Percentiles rank a stretch among this genome's conserved stretches.
These are phyloP conservation scores for Cruciata laevipes DNA, from an alignment of 257 asterid species.

Conservation along the genomic window DNA sequence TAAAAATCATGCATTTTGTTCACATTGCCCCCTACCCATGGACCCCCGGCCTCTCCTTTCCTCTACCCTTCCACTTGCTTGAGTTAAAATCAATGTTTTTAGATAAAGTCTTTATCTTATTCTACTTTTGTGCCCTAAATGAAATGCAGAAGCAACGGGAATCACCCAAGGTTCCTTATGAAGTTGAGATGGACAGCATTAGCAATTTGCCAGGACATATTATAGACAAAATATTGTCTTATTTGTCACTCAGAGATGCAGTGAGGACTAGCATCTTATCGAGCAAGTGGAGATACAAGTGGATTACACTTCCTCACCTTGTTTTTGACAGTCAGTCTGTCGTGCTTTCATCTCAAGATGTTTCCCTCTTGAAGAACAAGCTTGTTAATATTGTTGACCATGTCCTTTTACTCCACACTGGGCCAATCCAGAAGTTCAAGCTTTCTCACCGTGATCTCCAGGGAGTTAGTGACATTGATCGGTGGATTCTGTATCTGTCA, in stretches of 20 bases:
- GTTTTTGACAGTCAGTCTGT: constrained; percentile 84
- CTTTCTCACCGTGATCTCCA: constrained; percentile 94
- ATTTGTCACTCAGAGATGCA: constrained; percentile 74
- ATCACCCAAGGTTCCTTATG: constrained; percentile 46
- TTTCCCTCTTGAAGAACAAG: constrained; percentile 51
- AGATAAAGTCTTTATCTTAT: not conserved
- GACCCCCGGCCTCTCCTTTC: not conserved
- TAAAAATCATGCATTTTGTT: not conserved
- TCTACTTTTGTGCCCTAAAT: constrained; percentile 6
- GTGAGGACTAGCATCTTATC: constrained; percentile 78
- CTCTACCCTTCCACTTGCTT: not conserved
- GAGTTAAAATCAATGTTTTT: not conserved
- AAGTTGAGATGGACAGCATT: constrained; percentile 52
- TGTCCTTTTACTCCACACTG: constrained; percentile 72
- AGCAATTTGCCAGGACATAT: constrained; percentile 79
- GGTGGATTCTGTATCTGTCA: constrained; percentile 91
- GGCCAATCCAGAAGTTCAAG: constrained; percentile 77
- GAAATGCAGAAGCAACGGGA: constrained; percentile 71
- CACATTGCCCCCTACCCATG: not conserved
- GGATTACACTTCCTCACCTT: constrained; percentile 75
- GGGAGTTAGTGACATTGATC: constrained; percentile 79
- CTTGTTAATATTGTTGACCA: constrained; percentile 82
- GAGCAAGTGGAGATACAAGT: constrained; percentile 91
- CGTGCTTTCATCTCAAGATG: constrained; percentile 71
- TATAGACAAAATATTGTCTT: constrained; percentile 71